Conservation (phyloP, 2,329 filamentous ascomycete species). For the Aspergillus uvarum region DNA sequence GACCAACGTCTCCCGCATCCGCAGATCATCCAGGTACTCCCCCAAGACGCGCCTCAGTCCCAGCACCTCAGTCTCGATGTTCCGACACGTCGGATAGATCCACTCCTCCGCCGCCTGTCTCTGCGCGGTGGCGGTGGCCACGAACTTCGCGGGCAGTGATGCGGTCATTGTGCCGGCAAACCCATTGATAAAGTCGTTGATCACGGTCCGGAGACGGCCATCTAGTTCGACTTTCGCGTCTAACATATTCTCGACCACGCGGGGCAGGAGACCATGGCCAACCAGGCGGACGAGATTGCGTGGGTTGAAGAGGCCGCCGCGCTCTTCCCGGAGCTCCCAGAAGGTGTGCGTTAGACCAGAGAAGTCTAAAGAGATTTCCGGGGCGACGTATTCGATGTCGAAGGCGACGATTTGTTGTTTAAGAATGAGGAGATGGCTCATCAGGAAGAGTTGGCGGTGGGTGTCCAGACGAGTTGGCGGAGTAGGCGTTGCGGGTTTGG, state of each 20-base stretch:
- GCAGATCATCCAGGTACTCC: conserved; percentile 63
- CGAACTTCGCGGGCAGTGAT: conserved; percentile 41
- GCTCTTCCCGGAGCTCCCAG: conserved; percentile 61
- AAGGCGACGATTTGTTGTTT: conserved; percentile 96
- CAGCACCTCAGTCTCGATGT: conserved; percentile 59
- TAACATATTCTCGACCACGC: conserved; percentile 69
- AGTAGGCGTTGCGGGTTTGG: conserved; percentile 56
- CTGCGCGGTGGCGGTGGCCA: conserved; percentile 39
- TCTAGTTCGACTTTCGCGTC: conserved; percentile 70
- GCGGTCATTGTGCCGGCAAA: conserved; percentile 59
- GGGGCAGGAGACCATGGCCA: conserved; percentile 59
- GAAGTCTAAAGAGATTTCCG: conserved; percentile 66
- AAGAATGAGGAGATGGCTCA: conserved; percentile 89
- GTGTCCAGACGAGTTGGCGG: conserved; percentile 46
- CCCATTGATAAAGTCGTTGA: conserved; percentile 64
- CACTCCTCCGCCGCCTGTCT: conserved; percentile 33
- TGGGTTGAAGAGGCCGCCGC: conserved; percentile 66
- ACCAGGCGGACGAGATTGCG: conserved; percentile 61
- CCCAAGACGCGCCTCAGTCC: conserved; percentile 57
- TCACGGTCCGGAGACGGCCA: conserved; percentile 60
- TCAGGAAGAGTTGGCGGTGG: conserved; percentile 86
- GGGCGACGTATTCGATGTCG: conserved; percentile 77
- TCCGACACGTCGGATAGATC: conserved; percentile 51
- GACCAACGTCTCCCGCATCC: conserved; percentile 65
- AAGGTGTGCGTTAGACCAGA: conserved; percentile 65